Evolutionary conservation across 148 eudicot genomes (phyloP), one percentile per base, ranked within the genome.

Genomic region (Vaccinium myrtillus): DNA sequence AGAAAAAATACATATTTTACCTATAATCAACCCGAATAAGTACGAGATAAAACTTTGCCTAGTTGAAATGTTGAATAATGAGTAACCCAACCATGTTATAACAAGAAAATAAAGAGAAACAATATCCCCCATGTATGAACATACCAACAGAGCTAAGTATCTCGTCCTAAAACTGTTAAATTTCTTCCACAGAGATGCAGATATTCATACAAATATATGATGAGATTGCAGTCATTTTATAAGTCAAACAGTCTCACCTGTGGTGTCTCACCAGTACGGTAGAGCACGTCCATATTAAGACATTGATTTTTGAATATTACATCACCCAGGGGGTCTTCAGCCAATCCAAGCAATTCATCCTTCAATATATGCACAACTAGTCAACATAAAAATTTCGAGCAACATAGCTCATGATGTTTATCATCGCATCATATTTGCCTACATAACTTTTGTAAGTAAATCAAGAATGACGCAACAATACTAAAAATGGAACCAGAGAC

Each of bases 261-360:
- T 61, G 84, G 95, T 73, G 97, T 96, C 92, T 96, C 99, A 77
- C 99, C 99, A 76, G 91, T 86, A 36, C 99, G 95, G 83, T 93
- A 96, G 63, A 94, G 94, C 83, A 89, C 89, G 61, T 96, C 95
- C 94, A 90, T 94, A 83, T 93, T 86, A 54, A 96, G 89, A 81
- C 91, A 75, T 58, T 94, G 94, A 85, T 89, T 92, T 85, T 87
- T 92, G 86, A 92, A 92, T 21, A 80, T 86, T 50, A 78, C 87
- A 83, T 94, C 94, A 84, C 87, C 82, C 48, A 84, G 85, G 75
- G 92, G 88, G 39, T 91, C 94, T n/a, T 87, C 94, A 80, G 93
- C 93, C 91, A 94, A 90, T 79, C 98, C 99, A 84, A 94, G 96
- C 88, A 94, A 85, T 87, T 96, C 98, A 93, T 96, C 99, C 99